Conservation (phyloP, 805 yeast species). For the Starmera quercuum region DNA sequence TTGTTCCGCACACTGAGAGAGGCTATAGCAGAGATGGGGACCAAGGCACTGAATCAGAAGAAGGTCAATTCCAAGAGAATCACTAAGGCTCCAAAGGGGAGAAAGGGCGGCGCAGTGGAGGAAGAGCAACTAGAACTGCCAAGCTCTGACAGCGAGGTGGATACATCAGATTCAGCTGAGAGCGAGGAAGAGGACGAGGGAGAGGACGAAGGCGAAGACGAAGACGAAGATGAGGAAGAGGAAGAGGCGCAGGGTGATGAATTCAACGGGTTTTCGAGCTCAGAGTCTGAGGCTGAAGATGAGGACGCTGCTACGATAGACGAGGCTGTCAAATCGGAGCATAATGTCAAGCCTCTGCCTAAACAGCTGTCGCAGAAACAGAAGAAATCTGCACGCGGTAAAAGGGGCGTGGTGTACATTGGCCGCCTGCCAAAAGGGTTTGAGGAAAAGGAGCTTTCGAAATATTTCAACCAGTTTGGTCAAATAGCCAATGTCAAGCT, state of each 20-base stretch:
- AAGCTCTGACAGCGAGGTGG: not conserved
- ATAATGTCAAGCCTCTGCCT: conserved; percentile 18
- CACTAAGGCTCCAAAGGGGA: too few species aligned
- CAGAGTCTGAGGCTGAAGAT: conserved; percentile 6
- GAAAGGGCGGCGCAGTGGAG: not conserved
- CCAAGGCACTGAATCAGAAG: not conserved
- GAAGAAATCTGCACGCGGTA: conserved; percentile 18
- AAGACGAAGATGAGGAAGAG: conserved; percentile 12
- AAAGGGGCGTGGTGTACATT: conserved; percentile 71
- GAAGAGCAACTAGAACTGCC: not conserved
- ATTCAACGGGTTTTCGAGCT: conserved; percentile 10
- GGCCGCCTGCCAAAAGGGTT: conserved; percentile 93
- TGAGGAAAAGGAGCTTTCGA: conserved; percentile 66
- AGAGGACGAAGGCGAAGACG: conserved; percentile 19
- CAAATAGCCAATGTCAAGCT: conserved; percentile 68
- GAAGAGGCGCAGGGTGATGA: conserved; percentile 5
- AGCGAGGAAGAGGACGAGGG: conserved; percentile 15
- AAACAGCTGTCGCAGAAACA: conserved; percentile 14
- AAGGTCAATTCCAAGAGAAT: too few species aligned
- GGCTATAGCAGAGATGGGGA: too few species aligned
- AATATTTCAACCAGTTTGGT: conserved; percentile 90
- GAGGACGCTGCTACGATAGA: conserved; percentile 8
- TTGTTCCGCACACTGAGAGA: too few species aligned
- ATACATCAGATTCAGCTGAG: not conserved
- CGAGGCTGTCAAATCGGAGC: conserved; percentile 25